Base-by-base conservation (phyloP, 768 basidiomycete species). In the Boletus rubroflammeus region DNA sequence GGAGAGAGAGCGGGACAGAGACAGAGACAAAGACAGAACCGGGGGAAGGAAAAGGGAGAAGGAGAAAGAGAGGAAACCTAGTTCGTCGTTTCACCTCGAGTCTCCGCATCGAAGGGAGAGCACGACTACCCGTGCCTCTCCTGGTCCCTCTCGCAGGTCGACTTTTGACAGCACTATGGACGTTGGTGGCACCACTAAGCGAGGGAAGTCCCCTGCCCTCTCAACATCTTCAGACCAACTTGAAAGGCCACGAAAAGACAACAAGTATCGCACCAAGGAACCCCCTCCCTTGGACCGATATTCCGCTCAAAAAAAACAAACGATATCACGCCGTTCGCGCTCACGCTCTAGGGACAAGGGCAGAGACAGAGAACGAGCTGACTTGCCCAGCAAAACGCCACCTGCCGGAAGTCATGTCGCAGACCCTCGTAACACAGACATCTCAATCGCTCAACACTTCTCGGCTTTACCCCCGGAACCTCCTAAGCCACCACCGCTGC, bases 201-300 rank as follows among this genome's bases (percentile, higher is more conserved):
- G 56, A 39, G 50, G 32, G 21, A 58, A 53, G 47, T 70, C 69
- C 3, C 71, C 69, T 26, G 58, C 61, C 32, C 49, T 54, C 32
- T 72, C 69, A 11, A 14, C 54, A 6, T 40, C 54, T 21, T 71
- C 70, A 39, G 71, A 71, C 51, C 54, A 58, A 6, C 61, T 62
- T 9, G 71, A 67, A 48, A 55, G 21, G 42, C n/a, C 57, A 19
- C 60, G 59, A 47, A 66, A 50, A 28, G 63, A 66, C 49, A 42
- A n/a, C 47, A 42, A 46, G 10, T 25, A 52, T 49, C 42, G 26
- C 39, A 28, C 23, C 36, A 42, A 35, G 8, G 57, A 46, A 8
- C 49, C 25, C 14, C 29, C 55, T 17, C n/a, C 50, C 11, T 32
- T 36, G 23, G 55, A 47, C 23, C 56, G 61, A 47, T 53, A 59